Base-by-base conservation (phyloP, 2,329 filamentous ascomycete genomes). In the Beauveria sp. region DNA sequence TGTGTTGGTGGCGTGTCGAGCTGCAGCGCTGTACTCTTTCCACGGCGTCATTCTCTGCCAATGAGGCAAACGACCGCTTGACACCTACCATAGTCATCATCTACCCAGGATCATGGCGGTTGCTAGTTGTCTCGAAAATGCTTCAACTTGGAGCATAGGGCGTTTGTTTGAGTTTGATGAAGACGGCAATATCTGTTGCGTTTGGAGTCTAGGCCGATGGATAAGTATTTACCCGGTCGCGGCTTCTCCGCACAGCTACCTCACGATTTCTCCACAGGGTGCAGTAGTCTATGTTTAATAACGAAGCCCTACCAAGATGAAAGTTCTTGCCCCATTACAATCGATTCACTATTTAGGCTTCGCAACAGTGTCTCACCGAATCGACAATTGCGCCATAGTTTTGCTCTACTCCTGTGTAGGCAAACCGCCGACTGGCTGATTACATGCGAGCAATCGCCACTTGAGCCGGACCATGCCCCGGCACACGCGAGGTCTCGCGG, bases 41-140 rank as follows among this genome's bases (percentile, higher is more conserved):
- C 12, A 30, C 47, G 9, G 16, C 56, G n/a, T 70, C 70, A 50
- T 70, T 67, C 55, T 69, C 67, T 59, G 72, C 68, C 67, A 75
- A 70, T 53, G 71, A 66, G 61, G 68, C 66, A n/a, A 75, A 69
- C 16, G 72, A 68, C 69, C 76, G 71, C 68, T 78, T 79, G 60
- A 77, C 70, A 59, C 75, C 75, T 16, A 75, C 73, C 64, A 73
- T 73, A 54, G 64, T 66, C 61, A 67, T 68, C 40, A 63, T 64
- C 37, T 20, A n/a, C 7, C 20, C 24, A 34, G 14, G 56, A n/a
- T 28, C 56, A 59, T 59, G 48, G 22, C 47, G 24, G 16, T 30
- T 2, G 51, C 8, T 12, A 18, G 20, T 24, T 24, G 28, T 20
- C 30, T 30, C 16, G 47, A 53, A 22, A 14, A n/a, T 22, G 8